Base-by-base conservation (phyloP, 2,329 filamentous ascomycete species). In the Ascochyta clinopodiicola region DNA sequence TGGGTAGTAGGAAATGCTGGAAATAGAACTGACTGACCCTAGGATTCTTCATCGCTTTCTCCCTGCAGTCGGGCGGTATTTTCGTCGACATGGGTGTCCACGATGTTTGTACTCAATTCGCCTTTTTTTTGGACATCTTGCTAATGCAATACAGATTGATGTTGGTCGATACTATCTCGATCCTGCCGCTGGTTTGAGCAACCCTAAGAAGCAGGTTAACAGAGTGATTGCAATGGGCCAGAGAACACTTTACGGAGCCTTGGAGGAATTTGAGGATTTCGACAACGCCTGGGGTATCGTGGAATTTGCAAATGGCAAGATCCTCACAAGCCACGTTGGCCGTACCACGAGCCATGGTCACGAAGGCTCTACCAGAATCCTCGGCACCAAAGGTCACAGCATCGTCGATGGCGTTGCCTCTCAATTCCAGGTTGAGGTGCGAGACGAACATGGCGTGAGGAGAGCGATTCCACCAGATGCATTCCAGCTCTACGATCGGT, bases 251-350 rank as follows among this genome's bases (percentile, higher is more conserved):
- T 56, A 56, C 24, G 39, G 34, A 3, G 52, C 49, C 17, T 42
- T 56, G 10, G 45, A 38, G 4, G 32, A 46, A 15, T 56, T 43
- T n/a, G 52, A 40, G 25, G 52, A 56, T 29, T 39, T 34, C n/a
- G 45, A 56, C 27, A 56, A 56, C 17, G 52, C 35, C 5, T 56
- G 52, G 52, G 45, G 45, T 27, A 37, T 56, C 9, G 45, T 56
- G 6, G 52, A 56, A 38, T 56, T 56, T 27, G 29, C 52, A n/a
- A 56, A 56, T 15, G 46, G 52, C 34, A 56, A 56, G 31, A 47
- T 56, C 34, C 29, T 39, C 5, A 56, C 52, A 4, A 50, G 38
- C 13, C 46, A 56, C 32, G 39, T 56, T 12, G 52, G 42, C 10
- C 38, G 52, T 4, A 56, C 39, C 15, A 38, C 50, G 24, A 35